Evolutionary conservation across 1,139 yeast genomes (phyloP), one percentile per base, ranked within the genome.

Genomic region (Yamadazyma jaroonii): DNA sequence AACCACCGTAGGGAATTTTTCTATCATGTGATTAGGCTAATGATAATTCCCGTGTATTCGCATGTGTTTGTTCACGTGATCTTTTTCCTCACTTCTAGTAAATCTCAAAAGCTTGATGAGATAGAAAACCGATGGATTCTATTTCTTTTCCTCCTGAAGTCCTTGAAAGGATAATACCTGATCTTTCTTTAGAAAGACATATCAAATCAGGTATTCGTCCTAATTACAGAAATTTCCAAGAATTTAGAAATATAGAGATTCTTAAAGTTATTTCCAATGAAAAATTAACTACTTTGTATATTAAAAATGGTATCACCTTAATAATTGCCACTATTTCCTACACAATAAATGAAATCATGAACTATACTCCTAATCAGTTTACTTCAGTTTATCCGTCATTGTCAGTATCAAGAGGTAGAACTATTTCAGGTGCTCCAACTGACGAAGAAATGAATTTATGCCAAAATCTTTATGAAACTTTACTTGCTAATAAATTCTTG

Each of bases 391-490:
- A 77, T 54, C 94, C 96, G 0, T 83, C 86, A 31, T 90, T 90
- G 9, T 94, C 87, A 49, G 77, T 88, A 11, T 76, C 82, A 40
- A 69, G 94, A 41, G 96, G 95, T 13, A 69, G 88, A 39, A 39
- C 46, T 0, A 32, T 25, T n/a, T 57, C 69, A 9, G 87, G 89
- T 25, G 88, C 92, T 3, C 97, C 97, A 15, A 81, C 94, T 1
- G 89, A 83, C 48, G 97, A 90, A 61, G 97, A 90, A 59, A 88
- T 87, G 85, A 79, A 77, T 23, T 54, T 86, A 25, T 79, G 95
- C 3, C 95, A 87, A 57, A 68, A 70, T 41, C 53, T 87, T 24
- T 79, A 77, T 51, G 87, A 86, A 48, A 61, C 72, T 3, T 54
- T 84, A 11, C 59, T 77, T 39, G 80, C 77, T 47, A 71, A 82